Percentiles rank a stretch among this genome's conserved stretches.
Conservation (phyloP, 73 alveolate species). For the Halteria grandinella region DNA sequence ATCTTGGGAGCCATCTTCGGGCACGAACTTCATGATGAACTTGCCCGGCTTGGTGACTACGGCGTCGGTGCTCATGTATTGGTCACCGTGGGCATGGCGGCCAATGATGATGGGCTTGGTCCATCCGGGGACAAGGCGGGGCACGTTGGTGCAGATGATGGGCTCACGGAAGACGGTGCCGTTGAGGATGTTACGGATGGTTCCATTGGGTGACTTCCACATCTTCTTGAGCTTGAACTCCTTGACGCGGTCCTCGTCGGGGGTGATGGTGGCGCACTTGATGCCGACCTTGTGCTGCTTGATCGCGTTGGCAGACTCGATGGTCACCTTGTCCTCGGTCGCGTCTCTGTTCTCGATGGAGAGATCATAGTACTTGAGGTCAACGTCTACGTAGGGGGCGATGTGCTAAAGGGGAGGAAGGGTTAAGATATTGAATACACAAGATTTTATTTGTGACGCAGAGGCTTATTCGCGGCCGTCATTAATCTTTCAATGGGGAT, state of each 20-base stretch:
- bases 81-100: constrained; percentile 88
- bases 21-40: constrained; percentile 71
- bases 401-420: constrained; percentile 19
- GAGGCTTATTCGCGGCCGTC: no score
- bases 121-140: constrained; percentile 91
- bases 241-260: constrained; percentile 80
- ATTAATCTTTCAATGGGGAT: no score
- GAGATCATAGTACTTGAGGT: constrained; percentile 76
- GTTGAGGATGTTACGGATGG: constrained; percentile 83
- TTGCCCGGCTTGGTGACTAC: constrained; percentile 80
- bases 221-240: constrained; percentile 84
- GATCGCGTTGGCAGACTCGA: constrained; percentile 81
- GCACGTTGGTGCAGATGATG: constrained; percentile 81
- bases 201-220: constrained; percentile 93
- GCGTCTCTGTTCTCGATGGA: constrained; percentile 77
- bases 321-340: constrained; percentile 83
- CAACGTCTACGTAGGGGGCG: constrained; percentile 64
- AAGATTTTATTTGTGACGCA: no score
- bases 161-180: constrained; percentile 94
- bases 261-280: constrained; percentile 81
- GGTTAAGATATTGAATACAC: no score
- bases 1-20: constrained; percentile 65
- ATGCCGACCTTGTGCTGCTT: constrained; percentile 73
- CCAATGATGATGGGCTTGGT: constrained; percentile 87
- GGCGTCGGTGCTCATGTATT: constrained; percentile 82